These are phyloP conservation scores for Fusarium sp. DNA, from an alignment of 2,329 filamentous ascomycete species.

Conservation along the genomic window DNA sequence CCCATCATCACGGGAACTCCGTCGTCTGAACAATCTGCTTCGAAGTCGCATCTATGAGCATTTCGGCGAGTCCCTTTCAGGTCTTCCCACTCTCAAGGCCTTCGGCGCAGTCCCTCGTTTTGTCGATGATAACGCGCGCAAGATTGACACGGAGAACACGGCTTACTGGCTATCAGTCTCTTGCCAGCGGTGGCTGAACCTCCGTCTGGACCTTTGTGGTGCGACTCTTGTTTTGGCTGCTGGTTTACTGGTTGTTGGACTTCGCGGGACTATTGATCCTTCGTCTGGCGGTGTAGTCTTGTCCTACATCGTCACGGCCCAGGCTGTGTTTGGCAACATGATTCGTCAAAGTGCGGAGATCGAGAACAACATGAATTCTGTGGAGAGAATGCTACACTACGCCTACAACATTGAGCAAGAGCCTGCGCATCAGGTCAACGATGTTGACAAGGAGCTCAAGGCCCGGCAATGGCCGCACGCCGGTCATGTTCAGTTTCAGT, in stretches of 20 bases:
- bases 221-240: neutral
- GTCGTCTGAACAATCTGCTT: conserved; percentile 14
- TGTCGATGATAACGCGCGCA: conserved; percentile 4
- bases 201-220: conserved; percentile 10
- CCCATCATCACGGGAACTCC: conserved; percentile 6
- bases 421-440: neutral
- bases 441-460: neutral
- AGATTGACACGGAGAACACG: conserved; percentile 17
- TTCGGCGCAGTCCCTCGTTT: conserved; percentile 17
- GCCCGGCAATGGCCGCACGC: neutral
- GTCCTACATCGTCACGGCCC: conserved; percentile 51
- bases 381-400: conserved; percentile 92
- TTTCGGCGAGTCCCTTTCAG: conserved; percentile 14
- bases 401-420: conserved; percentile 59
- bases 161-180: conserved; percentile 18
- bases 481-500: conserved; percentile 13
- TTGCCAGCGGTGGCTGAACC: conserved; percentile 17
- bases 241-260: conserved; percentile 11
- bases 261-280: conserved; percentile 13
- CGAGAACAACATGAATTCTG: conserved; percentile 96
- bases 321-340: conserved; percentile 66
- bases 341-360: conserved; percentile 59
- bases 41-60: conserved; percentile 27
- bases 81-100: conserved; percentile 13
- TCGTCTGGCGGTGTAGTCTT: conserved; percentile 20